Base-by-base conservation (phyloP, 1,139 yeast genomes). In the Tardiomyces blankii region DNA sequence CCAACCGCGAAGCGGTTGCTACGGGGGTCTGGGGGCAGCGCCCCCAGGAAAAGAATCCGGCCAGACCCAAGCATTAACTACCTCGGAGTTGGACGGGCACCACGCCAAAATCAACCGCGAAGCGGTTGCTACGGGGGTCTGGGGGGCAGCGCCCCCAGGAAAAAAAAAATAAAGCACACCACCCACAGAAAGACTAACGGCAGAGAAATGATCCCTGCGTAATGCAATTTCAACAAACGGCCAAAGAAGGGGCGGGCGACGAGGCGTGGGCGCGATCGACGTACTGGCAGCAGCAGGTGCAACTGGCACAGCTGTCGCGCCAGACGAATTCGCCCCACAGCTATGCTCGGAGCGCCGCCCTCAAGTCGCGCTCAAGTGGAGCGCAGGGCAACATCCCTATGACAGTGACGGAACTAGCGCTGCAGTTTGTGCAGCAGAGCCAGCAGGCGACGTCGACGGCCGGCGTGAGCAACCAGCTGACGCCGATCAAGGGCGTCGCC, bases 261-360 rank as follows among this genome's bases (percentile, higher is more conserved):
- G 19, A 35, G 3, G 39, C 39, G 21, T 16, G 18, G 19, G 39
- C 39, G 39, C 39, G 19, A 19, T 73, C 86, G 14, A 66, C 76
- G 5, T 78, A 78, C 60, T 88, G 96, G 96, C 87, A 83, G 62
- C 88, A 88, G 58, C 98, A 91, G 67, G 69, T 76, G 48, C 93
- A 83, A 61, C 73, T 91, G 53, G 84, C 82, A 32, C 87, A 82
- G 51, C 66, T 85, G 41, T 84, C 96, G 5, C 75, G 95, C 64
- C 79, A 77, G 52, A 77, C 89, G 14, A 67, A 72, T 48, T 67
- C 77, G 40, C 88, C 96, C 9, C 96, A 91, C 65, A 83, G 76
- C 55, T 91, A 88, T 65, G 98, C 98, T 2, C 76, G 96, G 52
- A 85, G 84, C 56, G 94, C 93, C 47, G 97, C 97, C 2, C 76